Evolutionary conservation across 176 grass and related monocot species (phyloP), one percentile per base, ranked within the genome.

Genomic region (Paspalum notatum): DNA sequence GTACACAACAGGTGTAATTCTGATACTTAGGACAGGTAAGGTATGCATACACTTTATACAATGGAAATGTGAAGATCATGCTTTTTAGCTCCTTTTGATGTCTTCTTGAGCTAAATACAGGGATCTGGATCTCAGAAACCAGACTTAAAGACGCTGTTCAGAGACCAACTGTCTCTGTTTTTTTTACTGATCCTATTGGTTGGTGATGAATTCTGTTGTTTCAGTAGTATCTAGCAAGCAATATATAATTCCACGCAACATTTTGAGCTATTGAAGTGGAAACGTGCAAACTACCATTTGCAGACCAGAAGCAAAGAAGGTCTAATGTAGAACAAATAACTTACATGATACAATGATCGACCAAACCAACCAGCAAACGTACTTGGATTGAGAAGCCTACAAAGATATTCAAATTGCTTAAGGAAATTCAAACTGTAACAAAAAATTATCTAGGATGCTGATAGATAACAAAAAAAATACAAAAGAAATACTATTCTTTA

Each of bases 331-430:
- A 89, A 71, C 44, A 9, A 20, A 56, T 44, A 77, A 83, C 91
- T 92, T 86, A 98, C 95, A 67, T 98, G 95, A 80, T 98, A 98
- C 42, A 94, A 77, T 45, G 95, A 98, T 59, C 95, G 88, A 68
- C 92, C 92, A 92, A 98, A 98, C 95, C 95, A 98, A 87, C 95
- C 95, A 83, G 95, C 95, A 85, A 98, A 98, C 49, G 95, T 98
- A 86, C 95, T 94, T 83, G 95, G 95, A 61, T 98, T 98, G 20
- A 98, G 74, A 72, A 98, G 90, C 92, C 95, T 98, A 82, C 42
- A 70, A 80, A 71, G 70, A 59, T 48, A 82, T 38, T 78, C 68
- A 80, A 72, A 27, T 77, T 41, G 82, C 55, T 49, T 41, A 78
- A 71, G 58, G 14, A 40, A 74, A 79, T 56, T 47, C 16, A 80